A percentile compares a stretch with the other conserved stretches of the same genome.
phyloP scores from a whole-genome alignment of 2,329 filamentous ascomycete genomes.

The Salinomyces thailandicus region DNA sequence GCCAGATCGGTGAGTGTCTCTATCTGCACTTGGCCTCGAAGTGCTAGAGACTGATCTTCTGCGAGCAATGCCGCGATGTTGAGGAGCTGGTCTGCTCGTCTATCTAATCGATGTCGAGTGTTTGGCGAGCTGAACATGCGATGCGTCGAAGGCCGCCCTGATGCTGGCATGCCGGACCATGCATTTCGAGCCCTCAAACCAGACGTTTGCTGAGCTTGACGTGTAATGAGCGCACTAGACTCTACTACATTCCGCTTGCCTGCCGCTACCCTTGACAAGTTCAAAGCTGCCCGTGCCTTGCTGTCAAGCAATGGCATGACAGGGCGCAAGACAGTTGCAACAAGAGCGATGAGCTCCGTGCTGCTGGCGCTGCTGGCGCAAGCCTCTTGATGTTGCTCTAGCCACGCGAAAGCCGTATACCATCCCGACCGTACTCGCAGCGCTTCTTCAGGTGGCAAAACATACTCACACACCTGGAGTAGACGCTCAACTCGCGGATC shows the following conservation, averaged over 20 bases:
- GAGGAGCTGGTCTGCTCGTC: slow-evolving; percentile 18
- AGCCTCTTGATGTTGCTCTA: slow-evolving; percentile 9
- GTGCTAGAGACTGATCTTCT: background rate
- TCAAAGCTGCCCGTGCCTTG: slow-evolving; percentile 19
- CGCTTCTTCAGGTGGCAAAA: slow-evolving; percentile 19
- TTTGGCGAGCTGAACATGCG: background rate
- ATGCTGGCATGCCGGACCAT: slow-evolving; percentile 16
- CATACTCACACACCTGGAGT: slow-evolving; percentile 18
- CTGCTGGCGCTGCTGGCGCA: slow-evolving; percentile 9
- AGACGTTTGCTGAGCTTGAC: background rate
- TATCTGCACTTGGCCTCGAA: background rate
- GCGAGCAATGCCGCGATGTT: slow-evolving; percentile 17
- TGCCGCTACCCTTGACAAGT: slow-evolving; percentile 16
- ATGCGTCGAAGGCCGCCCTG: background rate
- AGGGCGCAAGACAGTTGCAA: slow-evolving; percentile 31
- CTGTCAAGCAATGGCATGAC: slow-evolving; percentile 21
- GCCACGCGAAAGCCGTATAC: slow-evolving; percentile 18
- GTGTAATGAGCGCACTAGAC: background rate
- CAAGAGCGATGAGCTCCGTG: slow-evolving; percentile 29
- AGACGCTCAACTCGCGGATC: slow-evolving; percentile 14
- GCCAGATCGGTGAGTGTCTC: background rate
- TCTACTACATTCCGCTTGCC: slow-evolving; percentile 3
- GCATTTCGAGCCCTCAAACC: slow-evolving; percentile 3
- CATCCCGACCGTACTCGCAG: slow-evolving; percentile 17
- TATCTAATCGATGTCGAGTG: slow-evolving; percentile 7